Base-by-base conservation (phyloP, 108 stramenopile species). In the Epipyxis sp. region DNA sequence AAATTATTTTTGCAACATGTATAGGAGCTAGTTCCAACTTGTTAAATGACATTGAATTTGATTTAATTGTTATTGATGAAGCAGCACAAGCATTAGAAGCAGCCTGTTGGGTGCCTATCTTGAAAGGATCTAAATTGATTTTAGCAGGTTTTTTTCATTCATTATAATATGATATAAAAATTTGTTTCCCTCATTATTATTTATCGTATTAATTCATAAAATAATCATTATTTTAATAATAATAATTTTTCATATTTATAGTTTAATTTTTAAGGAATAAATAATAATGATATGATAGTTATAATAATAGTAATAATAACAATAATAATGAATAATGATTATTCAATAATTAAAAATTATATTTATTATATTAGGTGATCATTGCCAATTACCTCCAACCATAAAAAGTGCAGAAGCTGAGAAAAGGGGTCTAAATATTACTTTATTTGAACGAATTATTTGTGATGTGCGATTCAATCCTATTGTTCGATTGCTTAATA, bases 11-110 rank as follows among this genome's bases (percentile, higher is more conserved):
- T 39, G 77, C 80, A 10, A 86, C 86, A 35, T 85, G 84, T 59
- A 82, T 85, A 34, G 86, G 86, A 35, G 86, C 84, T 1, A 80
- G 76, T 30, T 45, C 81, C 2, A 20, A 61, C 54, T 32, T 59
- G 45, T 59, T 68, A 67, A 82, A n/a, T 1, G 50, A 45, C 3
- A 41, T 61, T 37, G 80, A 59, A 32, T 99, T 99, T 87, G 98
- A 99, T 87, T 80, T 98, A 43, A 94, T 97, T 1, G 83, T 99
- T n/a, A 94, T 99, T 76, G 98, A 99, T 79, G 98, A 99, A 81
- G 97, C 95, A 2, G 98, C 97, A 6, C 96, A 97, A 83, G 94
- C 94, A 13, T 77, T 97, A 74, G 97, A 99, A 71, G 93, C 93
- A 25, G 91, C 92, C 1, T 95, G 94, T 77, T 98, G 97, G 96